Conservation (phyloP, 73 alveolate genomes). For the Paramecium primaurelia region DNA sequence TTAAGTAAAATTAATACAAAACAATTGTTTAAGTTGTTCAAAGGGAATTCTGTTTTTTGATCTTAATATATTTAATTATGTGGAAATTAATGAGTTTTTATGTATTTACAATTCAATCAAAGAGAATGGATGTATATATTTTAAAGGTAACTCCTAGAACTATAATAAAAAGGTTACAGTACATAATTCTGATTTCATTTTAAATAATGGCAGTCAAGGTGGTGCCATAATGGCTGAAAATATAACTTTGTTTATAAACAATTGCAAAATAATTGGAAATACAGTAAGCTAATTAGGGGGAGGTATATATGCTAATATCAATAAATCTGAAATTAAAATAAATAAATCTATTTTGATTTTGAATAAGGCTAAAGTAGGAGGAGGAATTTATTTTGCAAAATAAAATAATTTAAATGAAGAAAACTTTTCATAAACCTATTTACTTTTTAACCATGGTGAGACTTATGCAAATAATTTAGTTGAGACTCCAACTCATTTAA, state of each 20-base stretch:
- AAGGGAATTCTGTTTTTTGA: not conserved
- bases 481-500: not conserved
- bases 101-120: not conserved
- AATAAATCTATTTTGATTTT: not conserved
- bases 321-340: not conserved
- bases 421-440: not conserved
- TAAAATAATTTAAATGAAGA: not conserved
- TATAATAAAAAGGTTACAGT: not conserved
- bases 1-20: not conserved
- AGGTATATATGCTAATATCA: not conserved
- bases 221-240: not conserved
- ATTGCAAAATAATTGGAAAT: not conserved
- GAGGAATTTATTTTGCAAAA: not conserved
- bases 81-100: not conserved
- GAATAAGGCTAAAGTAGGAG: not conserved
- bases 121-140: not conserved
- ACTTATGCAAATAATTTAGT: not conserved
- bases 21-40: not conserved
- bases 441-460: not conserved
- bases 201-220: not conserved
- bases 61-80: not conserved
- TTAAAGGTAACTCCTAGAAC: not conserved
- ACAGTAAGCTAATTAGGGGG: not conserved
- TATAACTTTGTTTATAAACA: not conserved
- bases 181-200: not conserved